Base-by-base conservation (phyloP, 441 rosid species). In the Melastoma candidum region DNA sequence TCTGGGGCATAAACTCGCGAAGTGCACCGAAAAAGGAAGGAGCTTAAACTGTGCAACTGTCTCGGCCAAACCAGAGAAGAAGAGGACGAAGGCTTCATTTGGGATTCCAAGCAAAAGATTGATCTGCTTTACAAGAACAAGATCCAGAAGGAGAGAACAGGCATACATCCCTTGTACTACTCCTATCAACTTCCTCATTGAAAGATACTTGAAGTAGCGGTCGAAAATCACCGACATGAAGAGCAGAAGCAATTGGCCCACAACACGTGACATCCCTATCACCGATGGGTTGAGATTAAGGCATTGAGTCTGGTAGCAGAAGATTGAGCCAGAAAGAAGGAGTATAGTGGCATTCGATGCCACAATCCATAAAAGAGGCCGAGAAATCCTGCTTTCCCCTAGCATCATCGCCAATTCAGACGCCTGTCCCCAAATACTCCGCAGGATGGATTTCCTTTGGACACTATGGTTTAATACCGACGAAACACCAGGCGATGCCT, bases 271-370 rank as follows among this genome's bases (percentile, higher is more conserved):
- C 85, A 75, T 79, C 52, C 96, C 95, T 12, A 88, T 70, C 45
- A 88, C 62, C 9, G 80, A 68, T 60, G 95, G 79, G 58, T 85
- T 77, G 2, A 88, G 81, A 26, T 79, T 66, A 2, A 88, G 76
- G 46, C 81, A 79, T 58, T 81, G 89, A 1, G 87, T 79, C 64
- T 88, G 96, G 63, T 83, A 85, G 67, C 87, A 88, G 61, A 88
- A 88, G 49, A 79, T 72, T 7, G 89, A 74, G 45, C 92, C 95
- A 22, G 95, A 76, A 51, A 88, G 75, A 65, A 80, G 12, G 3
- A 90, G 96, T 12, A 88, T 85, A 27, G 63, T 63, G 2, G 79
- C 72, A 43, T 83, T 74, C 48, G 96, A 83, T 44, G 81, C 78
- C 11, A 83, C 89, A 12, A 78, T 66, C 96, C 95, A 83, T 44